Conservation (phyloP, 2,329 filamentous ascomycete genomes). For the Nemania bipapillata region DNA sequence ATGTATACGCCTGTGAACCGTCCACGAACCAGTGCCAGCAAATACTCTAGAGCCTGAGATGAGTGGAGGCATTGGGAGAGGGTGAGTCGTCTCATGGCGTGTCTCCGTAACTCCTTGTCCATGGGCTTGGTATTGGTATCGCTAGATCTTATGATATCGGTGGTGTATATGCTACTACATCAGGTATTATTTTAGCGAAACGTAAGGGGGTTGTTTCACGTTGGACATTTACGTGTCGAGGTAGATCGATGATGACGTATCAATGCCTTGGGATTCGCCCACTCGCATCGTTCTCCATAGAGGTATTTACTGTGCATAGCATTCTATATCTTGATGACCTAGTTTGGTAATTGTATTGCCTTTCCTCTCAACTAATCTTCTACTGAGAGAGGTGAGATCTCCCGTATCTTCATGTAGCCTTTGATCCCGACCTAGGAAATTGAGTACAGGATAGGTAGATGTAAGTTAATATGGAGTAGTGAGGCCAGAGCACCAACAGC, state of each 20-base stretch:
- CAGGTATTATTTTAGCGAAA: not conserved
- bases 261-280: not conserved
- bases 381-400: not conserved
- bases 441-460: not conserved
- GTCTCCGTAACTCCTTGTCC: not conserved
- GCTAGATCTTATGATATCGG: not conserved
- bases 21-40: not conserved
- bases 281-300: not conserved
- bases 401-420: not conserved
- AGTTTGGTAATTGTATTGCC: not conserved
- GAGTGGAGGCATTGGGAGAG: not conserved
- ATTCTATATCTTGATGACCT: not conserved
- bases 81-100: not conserved
- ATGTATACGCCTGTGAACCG: not conserved
- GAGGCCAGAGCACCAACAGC: not conserved
- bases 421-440: not conserved
- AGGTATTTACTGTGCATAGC: not conserved
- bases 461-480: not conserved
- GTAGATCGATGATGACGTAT: not conserved
- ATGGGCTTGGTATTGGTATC: not conserved
- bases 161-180: not conserved
- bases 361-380: not conserved
- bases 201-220: not conserved
- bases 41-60: not conserved
- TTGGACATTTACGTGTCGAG: not conserved